Evolutionary conservation across 2,329 filamentous ascomycete genomes (phyloP), one percentile per base, ranked within the genome.

Genomic region (Endothia cerciana): DNA sequence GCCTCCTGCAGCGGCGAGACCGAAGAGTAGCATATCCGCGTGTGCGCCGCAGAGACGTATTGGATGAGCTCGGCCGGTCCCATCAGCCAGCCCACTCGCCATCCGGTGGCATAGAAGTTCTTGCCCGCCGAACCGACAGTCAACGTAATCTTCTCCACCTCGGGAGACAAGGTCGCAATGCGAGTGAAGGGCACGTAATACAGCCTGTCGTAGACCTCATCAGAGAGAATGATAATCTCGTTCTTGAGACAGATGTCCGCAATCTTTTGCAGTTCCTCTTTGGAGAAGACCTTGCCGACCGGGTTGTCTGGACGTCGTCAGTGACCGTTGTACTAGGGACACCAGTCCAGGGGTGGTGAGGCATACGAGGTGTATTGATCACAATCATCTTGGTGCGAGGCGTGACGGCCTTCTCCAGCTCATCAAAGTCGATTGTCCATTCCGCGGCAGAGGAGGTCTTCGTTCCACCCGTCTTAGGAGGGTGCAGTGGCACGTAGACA

Each of bases 41-140:
- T 98, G 77, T 99, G 95, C 0, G 95, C 95, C 22, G 93, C 93
- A 13, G 91, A 88, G 41, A 97, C 94, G 76, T 97, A 92, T 76
- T 96, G 91, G 80, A 98, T 93, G 62, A 98, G 83, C 68, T 97
- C 87, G 62, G 92, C 87, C 0, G 92, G 93, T 0, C 95, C 95
- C 74, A 98, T 95, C 45, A 99, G 83, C 89, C 94, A 99, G 64
- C 95, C 87, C 4, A 98, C 94, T 65, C 95, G 89, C 95, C 95
- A 99, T 58, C 95, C 95, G 0, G 95, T 99, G 65, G 92, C 93
- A 75, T 98, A 98, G 79, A 99, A 99, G 82, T 95, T 96, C 85
- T 99, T 99, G 72, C 95, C 95, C 1, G 93, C 95, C 0, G 93
- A 97, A 25, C 95, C 95, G 38, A 99, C 95, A 0, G 95, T 98